Conservation (phyloP, 768 basidiomycete genomes). For the Serendipita sp. region DNA sequence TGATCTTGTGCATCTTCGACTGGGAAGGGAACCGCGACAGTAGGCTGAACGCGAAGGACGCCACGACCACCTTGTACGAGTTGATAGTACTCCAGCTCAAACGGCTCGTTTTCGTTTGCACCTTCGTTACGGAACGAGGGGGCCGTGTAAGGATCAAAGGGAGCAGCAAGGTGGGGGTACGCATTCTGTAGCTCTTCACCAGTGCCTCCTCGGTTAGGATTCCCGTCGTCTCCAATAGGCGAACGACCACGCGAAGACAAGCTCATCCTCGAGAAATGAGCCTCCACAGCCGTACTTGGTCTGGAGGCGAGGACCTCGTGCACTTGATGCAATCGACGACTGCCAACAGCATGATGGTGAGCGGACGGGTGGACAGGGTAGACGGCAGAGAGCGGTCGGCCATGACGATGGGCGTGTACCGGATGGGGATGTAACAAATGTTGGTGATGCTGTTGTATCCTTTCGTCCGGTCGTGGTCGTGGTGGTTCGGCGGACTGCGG, state of each 20-base stretch:
- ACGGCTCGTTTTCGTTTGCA: background rate
- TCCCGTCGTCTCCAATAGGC: background rate
- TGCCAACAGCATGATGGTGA: background rate
- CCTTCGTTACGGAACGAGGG: conserved; percentile 2
- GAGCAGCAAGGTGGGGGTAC: background rate
- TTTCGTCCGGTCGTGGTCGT: background rate
- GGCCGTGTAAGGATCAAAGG: conserved; percentile 3
- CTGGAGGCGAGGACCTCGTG: conserved; percentile 1
- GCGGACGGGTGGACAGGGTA: background rate
- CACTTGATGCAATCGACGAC: background rate
- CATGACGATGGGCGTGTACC: background rate
- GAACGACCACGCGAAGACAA: background rate
- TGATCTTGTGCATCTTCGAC: background rate
- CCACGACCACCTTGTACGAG: conserved; percentile 3
- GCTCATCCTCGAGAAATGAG: background rate
- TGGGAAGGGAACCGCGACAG: background rate
- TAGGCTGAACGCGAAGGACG: conserved; percentile 2
- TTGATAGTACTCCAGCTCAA: conserved; percentile 4
- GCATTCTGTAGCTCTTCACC: background rate
- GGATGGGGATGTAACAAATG: background rate
- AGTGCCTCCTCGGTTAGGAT: background rate
- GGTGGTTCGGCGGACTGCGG: conserved; percentile 1
- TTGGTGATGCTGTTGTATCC: background rate
- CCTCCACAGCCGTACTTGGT: background rate
- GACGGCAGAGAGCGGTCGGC: background rate